Base-by-base conservation (phyloP, 208 protist species). In the Trypanosoma lewisi region DNA sequence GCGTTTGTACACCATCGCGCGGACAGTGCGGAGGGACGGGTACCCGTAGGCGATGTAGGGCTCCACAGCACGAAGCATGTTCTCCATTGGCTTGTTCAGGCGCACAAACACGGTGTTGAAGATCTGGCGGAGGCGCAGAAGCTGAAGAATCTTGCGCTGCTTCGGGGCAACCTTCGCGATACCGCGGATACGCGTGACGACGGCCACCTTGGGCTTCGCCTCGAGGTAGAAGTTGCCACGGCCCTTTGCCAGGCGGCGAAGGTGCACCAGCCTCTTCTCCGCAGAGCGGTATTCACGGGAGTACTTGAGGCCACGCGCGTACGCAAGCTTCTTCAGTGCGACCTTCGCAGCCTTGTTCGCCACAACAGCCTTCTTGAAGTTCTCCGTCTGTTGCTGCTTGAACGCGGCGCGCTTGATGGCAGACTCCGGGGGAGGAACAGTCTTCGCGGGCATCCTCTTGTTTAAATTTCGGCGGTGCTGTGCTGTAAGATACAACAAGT, bases 31-130 rank as follows among this genome's bases (percentile, higher is more conserved):
- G 19, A 99, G 85, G 61, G 90, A 97, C 50, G 98, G 98, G 75
- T 99, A 98, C 61, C 99, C 99, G 81, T 98, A 99, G 50, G 98
- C 95, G 64, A 99, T 91, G 95, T 99, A 99, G 58, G 98, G 98
- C 86, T 99, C 97, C 54, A 99, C 97, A 11, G 96, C 70, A 63
- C 91, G 91, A 36, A 99, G 92, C 98, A 99, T 99, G 77, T 98
- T 99, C 71, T 99, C 82, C 37, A 98, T 99, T 45, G 99, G 97
- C 85, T 99, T 99, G 97, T 99, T 99, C 30, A 99, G 55, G 67
- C 94, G 94, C 68, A 99, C 86, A 75, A 99, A 99, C 49, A 99
- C 96, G 55, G 89, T 98, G 86, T 99, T 99, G 96, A 99, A 92
- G 90, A 99, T 99, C 90, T 99, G 98, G 59, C 94, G 83, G 25